phyloP scores from a whole-genome alignment of 2,329 filamentous ascomycete species.

The Exophiala xenobiotica region DNA sequence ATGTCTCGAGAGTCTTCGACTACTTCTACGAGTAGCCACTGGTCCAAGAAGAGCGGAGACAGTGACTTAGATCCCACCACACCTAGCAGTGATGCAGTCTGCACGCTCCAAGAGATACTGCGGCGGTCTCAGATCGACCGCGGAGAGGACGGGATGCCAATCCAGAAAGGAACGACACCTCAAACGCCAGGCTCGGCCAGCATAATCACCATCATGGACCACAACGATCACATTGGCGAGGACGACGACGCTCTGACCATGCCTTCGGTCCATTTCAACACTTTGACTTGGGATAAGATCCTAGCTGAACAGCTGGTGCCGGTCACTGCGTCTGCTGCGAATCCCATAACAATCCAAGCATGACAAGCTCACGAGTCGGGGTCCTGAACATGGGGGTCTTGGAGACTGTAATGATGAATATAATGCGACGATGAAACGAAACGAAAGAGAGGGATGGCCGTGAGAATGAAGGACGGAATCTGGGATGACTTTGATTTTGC shows the following conservation, averaged over 20 bases:
- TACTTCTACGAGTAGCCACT: constrained; percentile 20
- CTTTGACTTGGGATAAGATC: constrained; percentile 30
- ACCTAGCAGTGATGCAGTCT: constrained; percentile 11
- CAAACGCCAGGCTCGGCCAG: neutral
- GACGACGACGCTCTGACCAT: constrained; percentile 9
- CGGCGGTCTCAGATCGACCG: constrained; percentile 2
- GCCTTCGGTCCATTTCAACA: constrained; percentile 30
- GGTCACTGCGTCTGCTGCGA: constrained; percentile 5
- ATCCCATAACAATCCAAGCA: neutral
- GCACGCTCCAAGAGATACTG: constrained; percentile 18
- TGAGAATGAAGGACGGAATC: neutral
- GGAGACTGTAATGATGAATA: neutral
- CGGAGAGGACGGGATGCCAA: no score
- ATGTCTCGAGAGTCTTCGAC: constrained; percentile 30
- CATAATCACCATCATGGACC: constrained; percentile 1
- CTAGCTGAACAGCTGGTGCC: constrained; percentile 14
- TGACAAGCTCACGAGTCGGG: neutral
- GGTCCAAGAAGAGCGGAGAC: constrained; percentile 11
- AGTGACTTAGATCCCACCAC: constrained; percentile 14
- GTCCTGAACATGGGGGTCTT: neutral
- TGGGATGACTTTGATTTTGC: neutral
- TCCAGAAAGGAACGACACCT: neutral
- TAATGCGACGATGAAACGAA: neutral
- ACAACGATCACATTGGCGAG: neutral
- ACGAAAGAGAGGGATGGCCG: neutral